Base-by-base conservation (phyloP, 345 rosid genomes). In the Arabidopsis suecica region DNA sequence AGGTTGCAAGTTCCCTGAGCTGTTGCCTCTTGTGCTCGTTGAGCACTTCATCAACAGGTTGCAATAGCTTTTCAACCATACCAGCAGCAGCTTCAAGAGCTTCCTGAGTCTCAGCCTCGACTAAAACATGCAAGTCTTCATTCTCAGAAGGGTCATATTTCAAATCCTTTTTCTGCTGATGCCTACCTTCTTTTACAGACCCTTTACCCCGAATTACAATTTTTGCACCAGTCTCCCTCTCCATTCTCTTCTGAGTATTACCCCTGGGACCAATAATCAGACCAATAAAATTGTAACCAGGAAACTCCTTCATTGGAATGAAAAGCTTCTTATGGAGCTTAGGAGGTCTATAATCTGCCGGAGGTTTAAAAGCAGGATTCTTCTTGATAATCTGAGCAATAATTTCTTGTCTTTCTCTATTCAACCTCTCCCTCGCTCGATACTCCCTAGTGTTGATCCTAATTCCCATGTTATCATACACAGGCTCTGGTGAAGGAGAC, bases 11-110 rank as follows among this genome's bases (percentile, higher is more conserved):
- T 80, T 95, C 99, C 80, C 91, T 88, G 55, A 95, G 89, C 82
- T 95, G 99, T 74, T 89, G 97, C 85, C 99, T 90, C 84, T 95
- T 95, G 83, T 95, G 99, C 83, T 95, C 99, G 47, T 95, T 95
- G 78, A 92, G 50, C 32, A 90, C 98, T 82, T 95, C 99, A 69
- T 95, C 99, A 63, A 95, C 97, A 48, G 99, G 99, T 78, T 93
- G 98, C 86, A 95, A 68, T 38, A 95, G 82, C 85, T 95, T 95
- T 87, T 95, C 97, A 34, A 95, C 91, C 98, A 96, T 93, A 22
- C 91, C 97, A 49, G 97, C 98, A 33, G 99, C 97, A 61, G 93
- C 96, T 10, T 96, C 98, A 55, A 96, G 84, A 0, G 97, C 88
- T 2, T 92, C 99, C 77, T 85, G 89, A 2, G 97, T 89, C 0